Base-by-base conservation (phyloP, 192 early-diverging fungal genomes). In the Rhizophagus prolifer region DNA sequence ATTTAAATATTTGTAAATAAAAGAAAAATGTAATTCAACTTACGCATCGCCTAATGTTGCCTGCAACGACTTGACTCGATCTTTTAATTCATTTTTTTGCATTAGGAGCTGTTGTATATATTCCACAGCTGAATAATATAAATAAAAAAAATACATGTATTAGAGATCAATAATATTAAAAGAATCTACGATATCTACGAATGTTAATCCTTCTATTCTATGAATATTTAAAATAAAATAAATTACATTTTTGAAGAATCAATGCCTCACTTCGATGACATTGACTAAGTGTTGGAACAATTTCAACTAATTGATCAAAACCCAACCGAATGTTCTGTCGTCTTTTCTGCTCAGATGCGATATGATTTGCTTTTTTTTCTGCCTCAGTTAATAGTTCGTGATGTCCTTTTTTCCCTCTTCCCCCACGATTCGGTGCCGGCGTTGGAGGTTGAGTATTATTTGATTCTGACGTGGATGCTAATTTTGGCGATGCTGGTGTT, bases 321-420 rank as follows among this genome's bases (percentile, higher is more conserved):
- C 96, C 96, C 25, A 89, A 78, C 16, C 94, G 88, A 80, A 98
- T 98, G 77, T 96, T 95, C 70, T 94, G 92, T 54, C 96, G 86
- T 67, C 96, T 90, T 78, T 95, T 94, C 81, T 98, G 94, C 81
- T 98, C 96, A 26, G 93, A 95, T 2, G 93, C 95, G 85, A 98
- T 98, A 81, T 98, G 96, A 84, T 97, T 97, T 13, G 92, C 92
- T 78, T 94, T 93, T 81, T 97, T 97, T 70, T 96, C 93, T n/a
- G 92, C 90, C 62, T 96, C 95, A 1, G 95, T 91, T 71, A 96
- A 82, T 60, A 95, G 80, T 76, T 94, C 94, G 79, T 92, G 87
- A 34, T 80, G 80, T 23, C 79, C 79, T 54, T 87, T 88, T 59
- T 81, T 81, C 13, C 80, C 72, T 54, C 75, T 34, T 50, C 63